phyloP scores from a whole-genome alignment of 768 basidiomycete genomes.

The Psilocybe azurescens region DNA sequence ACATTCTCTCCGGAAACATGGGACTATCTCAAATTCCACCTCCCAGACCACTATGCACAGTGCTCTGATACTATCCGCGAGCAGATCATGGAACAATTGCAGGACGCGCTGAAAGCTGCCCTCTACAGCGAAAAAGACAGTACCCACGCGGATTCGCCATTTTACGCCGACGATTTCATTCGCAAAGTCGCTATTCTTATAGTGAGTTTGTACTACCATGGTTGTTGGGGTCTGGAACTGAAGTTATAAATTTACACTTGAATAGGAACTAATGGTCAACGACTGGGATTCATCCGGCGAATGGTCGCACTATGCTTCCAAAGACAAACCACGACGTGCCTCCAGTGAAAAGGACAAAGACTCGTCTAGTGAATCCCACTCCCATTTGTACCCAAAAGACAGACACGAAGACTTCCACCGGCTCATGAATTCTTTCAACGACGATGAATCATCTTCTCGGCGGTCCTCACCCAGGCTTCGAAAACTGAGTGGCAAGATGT shows the following conservation, averaged over 20 bases:
- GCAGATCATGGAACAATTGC: slow-evolving; percentile 4
- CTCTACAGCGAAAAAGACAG: neutral
- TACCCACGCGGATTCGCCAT: neutral
- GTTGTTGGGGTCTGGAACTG: neutral
- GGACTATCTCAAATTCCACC: slow-evolving; percentile 13
- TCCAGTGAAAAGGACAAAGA: neutral
- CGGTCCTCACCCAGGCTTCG: neutral
- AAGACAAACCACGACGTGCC: neutral
- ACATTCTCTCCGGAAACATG: slow-evolving; percentile 10
- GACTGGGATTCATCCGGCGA: slow-evolving; percentile 16
- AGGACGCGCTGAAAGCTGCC: slow-evolving; percentile 7
- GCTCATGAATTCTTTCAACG: neutral
- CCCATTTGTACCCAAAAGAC: neutral
- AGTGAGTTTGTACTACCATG: neutral
- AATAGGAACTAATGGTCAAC: slow-evolving; percentile 8
- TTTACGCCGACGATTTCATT: neutral
- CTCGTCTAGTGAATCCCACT: neutral
- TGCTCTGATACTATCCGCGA: slow-evolving; percentile 10
- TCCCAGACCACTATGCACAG: slow-evolving; percentile 12
- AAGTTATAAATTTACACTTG: neutral
- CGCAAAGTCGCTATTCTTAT: slow-evolving; percentile 9
- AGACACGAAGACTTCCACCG: slow-evolving; percentile 8
- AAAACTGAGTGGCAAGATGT: slow-evolving; percentile 3
- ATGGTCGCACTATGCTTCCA: slow-evolving; percentile 9
- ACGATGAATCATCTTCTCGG: slow-evolving; percentile 6